A percentile compares a stretch with the other conserved stretches of the same genome.
Evolutionary conservation across 2,329 filamentous ascomycete genomes (phyloP).

Genomic region (Metarhizium anisopliae): DNA sequence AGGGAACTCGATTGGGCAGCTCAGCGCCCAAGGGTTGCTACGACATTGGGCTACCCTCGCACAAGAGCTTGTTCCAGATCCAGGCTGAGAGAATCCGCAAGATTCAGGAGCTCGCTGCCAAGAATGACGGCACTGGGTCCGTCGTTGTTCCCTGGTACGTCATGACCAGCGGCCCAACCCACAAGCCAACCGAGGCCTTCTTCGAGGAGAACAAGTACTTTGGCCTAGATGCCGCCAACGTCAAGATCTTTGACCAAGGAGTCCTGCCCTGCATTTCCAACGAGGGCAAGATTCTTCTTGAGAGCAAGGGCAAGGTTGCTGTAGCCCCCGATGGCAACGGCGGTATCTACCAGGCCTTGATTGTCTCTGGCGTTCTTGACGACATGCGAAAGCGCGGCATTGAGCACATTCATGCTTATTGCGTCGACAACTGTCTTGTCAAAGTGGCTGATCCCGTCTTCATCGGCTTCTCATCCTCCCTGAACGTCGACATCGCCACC

Average conservation of each 20-base stretch:
- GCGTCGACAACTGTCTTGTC: conserved; percentile 98
- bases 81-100: conserved; percentile 91
- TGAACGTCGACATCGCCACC: conserved; percentile 89
- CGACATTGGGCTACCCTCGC: conserved; percentile 85
- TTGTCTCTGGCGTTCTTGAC: conserved; percentile 68
- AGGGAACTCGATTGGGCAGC: conserved; percentile 90
- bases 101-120: conserved; percentile 70
- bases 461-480: conserved; percentile 82
- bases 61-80: conserved; percentile 95
- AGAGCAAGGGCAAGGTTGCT: conserved; percentile 82
- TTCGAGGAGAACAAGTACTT: conserved; percentile 89
- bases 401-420: conserved; percentile 94
- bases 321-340: conserved; percentile 97
- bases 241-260: conserved; percentile 92
- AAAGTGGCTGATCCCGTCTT: conserved; percentile 96
- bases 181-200: conserved; percentile 85
- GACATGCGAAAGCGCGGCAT: conserved; percentile 88
- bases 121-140: conserved; percentile 47
- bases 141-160: conserved; percentile 92
- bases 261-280: conserved; percentile 95
- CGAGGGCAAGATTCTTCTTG: conserved; percentile 92
- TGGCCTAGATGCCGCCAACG: conserved; percentile 75
- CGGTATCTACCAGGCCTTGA: conserved; percentile 87
- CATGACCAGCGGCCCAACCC: conserved; percentile 96
- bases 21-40: conserved; percentile 96